Percentiles rank a stretch among this genome's conserved stretches.
These are phyloP conservation scores for Rubus parviflorus DNA, from an alignment of 306 rosid species.

Conservation along the genomic window DNA sequence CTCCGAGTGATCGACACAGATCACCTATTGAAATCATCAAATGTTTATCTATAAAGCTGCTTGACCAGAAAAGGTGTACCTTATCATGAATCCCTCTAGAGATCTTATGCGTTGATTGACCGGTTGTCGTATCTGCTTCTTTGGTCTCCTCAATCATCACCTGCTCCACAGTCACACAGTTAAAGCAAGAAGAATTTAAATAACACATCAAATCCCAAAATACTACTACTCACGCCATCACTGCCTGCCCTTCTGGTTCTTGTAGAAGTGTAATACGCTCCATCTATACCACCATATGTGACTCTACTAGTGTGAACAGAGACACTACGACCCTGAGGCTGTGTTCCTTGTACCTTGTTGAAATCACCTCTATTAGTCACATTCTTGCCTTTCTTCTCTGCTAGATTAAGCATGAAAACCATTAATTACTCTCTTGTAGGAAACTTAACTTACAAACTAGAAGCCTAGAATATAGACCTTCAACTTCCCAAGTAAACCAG, in stretches of 20 bases:
- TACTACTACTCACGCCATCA: conserved; percentile 59
- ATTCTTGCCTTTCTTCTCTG: conserved; percentile 40
- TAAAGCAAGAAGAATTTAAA: neutral
- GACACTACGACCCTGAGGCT: conserved; percentile 27
- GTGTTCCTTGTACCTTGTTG: conserved; percentile 27
- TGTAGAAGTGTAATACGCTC: conserved; percentile 75
- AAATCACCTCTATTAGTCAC: conserved; percentile 26
- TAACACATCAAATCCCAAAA: neutral
- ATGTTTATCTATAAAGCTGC: neutral
- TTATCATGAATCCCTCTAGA: conserved; percentile 80
- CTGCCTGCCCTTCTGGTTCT: conserved; percentile 56
- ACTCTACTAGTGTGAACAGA: conserved; percentile 59
- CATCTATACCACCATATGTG: conserved; percentile 82
- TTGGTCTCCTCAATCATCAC: conserved; percentile 67
- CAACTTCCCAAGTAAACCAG: neutral
- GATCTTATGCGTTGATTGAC: conserved; percentile 73
- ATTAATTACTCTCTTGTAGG: conserved; percentile 10
- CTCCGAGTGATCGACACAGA: neutral
- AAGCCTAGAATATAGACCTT: neutral
- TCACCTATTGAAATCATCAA: neutral
- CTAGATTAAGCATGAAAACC: conserved; percentile 9
- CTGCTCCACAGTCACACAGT: conserved; percentile 38
- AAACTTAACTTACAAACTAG: conserved; percentile 4
- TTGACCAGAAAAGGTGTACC: conserved; percentile 42
- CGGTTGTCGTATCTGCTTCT: conserved; percentile 77